Conservation (phyloP, 768 basidiomycete species). For the Erythrobasidium yunnanense region DNA sequence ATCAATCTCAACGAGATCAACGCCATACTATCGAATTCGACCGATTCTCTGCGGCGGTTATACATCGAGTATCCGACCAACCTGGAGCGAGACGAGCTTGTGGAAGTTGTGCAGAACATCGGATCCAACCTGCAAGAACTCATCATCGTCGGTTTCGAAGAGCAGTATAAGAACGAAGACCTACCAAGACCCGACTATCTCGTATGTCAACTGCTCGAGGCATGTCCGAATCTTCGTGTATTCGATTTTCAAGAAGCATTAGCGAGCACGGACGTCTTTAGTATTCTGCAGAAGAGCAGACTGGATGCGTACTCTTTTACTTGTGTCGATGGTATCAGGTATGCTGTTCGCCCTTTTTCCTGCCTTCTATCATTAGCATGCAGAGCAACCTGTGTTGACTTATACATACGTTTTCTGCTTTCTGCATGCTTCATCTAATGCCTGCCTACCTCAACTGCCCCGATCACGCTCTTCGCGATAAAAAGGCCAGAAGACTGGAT, state of each 20-base stretch:
- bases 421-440: too few relatives aligned
- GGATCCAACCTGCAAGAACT: background rate
- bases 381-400: too few relatives aligned
- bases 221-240: background rate
- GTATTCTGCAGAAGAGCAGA: background rate
- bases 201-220: background rate
- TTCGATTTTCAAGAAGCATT: background rate
- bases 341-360: too few relatives aligned
- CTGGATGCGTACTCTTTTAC: background rate
- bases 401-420: too few relatives aligned
- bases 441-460: too few relatives aligned
- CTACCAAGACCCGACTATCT: background rate
- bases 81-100: background rate
- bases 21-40: background rate
- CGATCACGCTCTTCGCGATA: too few relatives aligned
- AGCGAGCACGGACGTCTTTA: background rate
- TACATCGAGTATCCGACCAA: background rate
- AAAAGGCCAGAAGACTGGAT: slow-evolving; percentile 8
- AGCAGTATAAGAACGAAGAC: too few relatives aligned
- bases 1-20: background rate
- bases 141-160: background rate
- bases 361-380: too few relatives aligned
- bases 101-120: background rate
- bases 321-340: background rate
- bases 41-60: background rate